These are phyloP conservation scores for Aspergillus uvarum DNA, from an alignment of 2,329 filamentous ascomycete genomes.

Conservation along the genomic window DNA sequence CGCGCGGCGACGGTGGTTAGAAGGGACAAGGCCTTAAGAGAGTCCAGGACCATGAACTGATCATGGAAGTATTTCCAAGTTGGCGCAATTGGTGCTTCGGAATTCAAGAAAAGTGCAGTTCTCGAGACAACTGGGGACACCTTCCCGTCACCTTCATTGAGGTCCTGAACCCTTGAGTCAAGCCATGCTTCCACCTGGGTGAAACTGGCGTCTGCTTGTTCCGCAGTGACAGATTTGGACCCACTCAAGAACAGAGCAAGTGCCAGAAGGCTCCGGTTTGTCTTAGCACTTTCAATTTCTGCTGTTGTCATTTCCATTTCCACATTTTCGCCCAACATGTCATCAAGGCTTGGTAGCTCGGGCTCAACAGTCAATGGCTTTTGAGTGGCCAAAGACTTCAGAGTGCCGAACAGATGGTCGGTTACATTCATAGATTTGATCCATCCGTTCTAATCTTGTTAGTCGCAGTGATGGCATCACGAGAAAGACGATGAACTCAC, in stretches of 20 bases:
- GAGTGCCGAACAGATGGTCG: slow-evolving; percentile 36
- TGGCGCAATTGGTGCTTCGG: slow-evolving; percentile 31
- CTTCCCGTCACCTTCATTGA: slow-evolving; percentile 22
- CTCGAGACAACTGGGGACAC: slow-evolving; percentile 23
- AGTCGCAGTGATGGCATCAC: slow-evolving; percentile 12
- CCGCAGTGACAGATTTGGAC: slow-evolving; percentile 30
- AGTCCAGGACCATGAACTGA: slow-evolving; percentile 41
- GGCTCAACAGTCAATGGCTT: slow-evolving; percentile 30
- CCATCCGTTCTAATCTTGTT: slow-evolving; percentile 36
- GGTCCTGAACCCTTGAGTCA: slow-evolving; percentile 23
- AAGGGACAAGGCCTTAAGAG: slow-evolving; percentile 40
- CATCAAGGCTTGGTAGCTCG: slow-evolving; percentile 30
- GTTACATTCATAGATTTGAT: slow-evolving; percentile 35
- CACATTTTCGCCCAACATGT: slow-evolving; percentile 24
- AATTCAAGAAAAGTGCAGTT: slow-evolving; percentile 27
- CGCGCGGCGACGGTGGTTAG: slow-evolving; percentile 33
- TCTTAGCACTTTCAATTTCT: slow-evolving; percentile 35
- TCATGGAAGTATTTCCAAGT: slow-evolving; percentile 45
- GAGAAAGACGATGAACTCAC: slow-evolving; percentile 26
- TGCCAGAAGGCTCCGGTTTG: slow-evolving; percentile 37
- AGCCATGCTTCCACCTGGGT: slow-evolving; percentile 34
- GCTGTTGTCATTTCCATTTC: slow-evolving; percentile 35
- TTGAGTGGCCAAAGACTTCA: slow-evolving; percentile 33
- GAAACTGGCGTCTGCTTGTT: slow-evolving; percentile 32
- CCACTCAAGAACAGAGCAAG: slow-evolving; percentile 35